A percentile compares a stretch with the other conserved stretches of the same genome.
Conservation (phyloP, 176 grass and related monocot species). For the Aegilops longissima region DNA sequence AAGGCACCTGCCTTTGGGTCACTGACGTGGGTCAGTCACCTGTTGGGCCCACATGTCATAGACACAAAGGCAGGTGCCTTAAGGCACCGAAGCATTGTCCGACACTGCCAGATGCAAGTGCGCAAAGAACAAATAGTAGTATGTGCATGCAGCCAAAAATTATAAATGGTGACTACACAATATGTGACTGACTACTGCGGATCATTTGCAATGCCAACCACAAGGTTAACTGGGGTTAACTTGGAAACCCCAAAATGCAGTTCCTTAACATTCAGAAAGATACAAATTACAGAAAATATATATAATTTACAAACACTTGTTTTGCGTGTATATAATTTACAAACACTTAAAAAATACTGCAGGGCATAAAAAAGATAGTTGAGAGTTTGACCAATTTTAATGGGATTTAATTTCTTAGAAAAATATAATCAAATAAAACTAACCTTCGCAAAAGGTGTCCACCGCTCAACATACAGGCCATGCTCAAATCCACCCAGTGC, state of each 20-base stretch:
- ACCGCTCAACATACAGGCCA: conserved; percentile 91
- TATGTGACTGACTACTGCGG: neutral
- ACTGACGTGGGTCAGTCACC: no score
- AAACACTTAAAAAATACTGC: neutral
- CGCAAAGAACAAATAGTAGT: neutral
- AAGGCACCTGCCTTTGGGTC: no score
- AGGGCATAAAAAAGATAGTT: neutral
- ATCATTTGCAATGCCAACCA: neutral
- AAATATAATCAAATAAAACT: conserved; percentile 30
- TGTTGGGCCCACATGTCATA: no score
- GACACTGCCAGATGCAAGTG: neutral
- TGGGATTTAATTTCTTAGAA: neutral
- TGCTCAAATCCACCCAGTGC: conserved; percentile 79
- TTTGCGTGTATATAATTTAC: neutral
- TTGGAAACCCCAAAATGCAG: neutral
- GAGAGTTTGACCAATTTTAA: neutral
- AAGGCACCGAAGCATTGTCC: no score
- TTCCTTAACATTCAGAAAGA: neutral
- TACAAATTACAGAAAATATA: neutral
- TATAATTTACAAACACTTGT: neutral
- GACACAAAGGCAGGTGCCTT: no score
- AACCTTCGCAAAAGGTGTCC: conserved; percentile 89
- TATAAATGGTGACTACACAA: neutral
- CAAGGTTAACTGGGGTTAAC: neutral
- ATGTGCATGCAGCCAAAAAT: neutral